Percentiles rank a stretch among this genome's conserved stretches.
Conservation (phyloP, 768 basidiomycete genomes). For the Calocera viscosa region DNA sequence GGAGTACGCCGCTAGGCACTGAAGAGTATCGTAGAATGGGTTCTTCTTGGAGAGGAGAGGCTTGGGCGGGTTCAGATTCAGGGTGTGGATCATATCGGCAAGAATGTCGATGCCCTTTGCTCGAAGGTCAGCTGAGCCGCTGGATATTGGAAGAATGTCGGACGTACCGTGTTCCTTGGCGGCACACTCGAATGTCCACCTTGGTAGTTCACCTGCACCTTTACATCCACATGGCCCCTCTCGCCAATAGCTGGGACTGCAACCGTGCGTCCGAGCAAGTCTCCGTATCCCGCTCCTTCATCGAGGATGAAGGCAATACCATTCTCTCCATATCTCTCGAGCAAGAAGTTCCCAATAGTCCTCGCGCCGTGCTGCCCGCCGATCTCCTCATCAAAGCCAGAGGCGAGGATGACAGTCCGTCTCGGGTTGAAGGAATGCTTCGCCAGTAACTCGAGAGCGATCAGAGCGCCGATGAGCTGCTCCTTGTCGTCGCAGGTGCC, state of each 20-base stretch:
- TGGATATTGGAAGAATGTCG: slow-evolving; percentile 2
- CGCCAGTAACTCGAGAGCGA: slow-evolving; percentile 51
- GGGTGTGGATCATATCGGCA: slow-evolving; percentile 50
- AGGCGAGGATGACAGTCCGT: slow-evolving; percentile 49
- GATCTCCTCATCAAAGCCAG: slow-evolving; percentile 64
- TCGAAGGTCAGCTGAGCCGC: neutral
- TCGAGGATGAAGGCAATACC: slow-evolving; percentile 71
- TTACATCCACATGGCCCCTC: slow-evolving; percentile 56
- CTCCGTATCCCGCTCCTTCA: slow-evolving; percentile 54
- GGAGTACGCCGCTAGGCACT: slow-evolving; percentile 54
- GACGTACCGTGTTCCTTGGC: slow-evolving; percentile 57
- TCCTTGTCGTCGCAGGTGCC: slow-evolving; percentile 62
- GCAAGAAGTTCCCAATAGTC: slow-evolving; percentile 34
- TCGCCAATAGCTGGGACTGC: slow-evolving; percentile 56
- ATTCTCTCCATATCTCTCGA: slow-evolving; percentile 53
- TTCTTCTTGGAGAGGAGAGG: slow-evolving; percentile 41
- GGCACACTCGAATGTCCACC: slow-evolving; percentile 85
- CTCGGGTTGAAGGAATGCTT: slow-evolving; percentile 50
- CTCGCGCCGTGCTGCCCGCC: slow-evolving; percentile 40
- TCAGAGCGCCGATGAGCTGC: slow-evolving; percentile 21
- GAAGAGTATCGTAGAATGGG: slow-evolving; percentile 46
- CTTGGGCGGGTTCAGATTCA: slow-evolving; percentile 49
- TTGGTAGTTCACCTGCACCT: slow-evolving; percentile 49
- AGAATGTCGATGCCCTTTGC: slow-evolving; percentile 68
- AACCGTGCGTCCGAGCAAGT: slow-evolving; percentile 38